Conservation (phyloP, 1,284 basidiomycete species). For the Rhizoctonia solani region DNA sequence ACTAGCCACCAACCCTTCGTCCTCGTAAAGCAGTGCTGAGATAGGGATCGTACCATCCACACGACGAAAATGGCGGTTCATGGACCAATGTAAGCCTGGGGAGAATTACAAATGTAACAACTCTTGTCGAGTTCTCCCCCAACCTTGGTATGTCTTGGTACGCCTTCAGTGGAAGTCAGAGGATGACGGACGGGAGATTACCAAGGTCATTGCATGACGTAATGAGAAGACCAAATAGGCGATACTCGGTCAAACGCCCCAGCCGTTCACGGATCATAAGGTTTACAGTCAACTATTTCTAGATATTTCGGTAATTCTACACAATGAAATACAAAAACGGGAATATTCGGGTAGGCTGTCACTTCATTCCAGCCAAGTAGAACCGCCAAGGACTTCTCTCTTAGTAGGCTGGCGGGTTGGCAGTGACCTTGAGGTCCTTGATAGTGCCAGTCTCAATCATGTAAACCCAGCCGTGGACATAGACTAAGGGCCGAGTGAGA, state of each 20-base stretch:
- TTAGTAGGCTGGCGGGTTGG: conserved; percentile 33
- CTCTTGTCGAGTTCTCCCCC: too few relatives aligned
- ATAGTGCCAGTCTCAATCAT: conserved; percentile 71
- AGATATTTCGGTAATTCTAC: not conserved
- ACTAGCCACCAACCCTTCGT: conserved; percentile 72
- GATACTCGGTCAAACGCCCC: not conserved
- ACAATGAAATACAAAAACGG: not conserved
- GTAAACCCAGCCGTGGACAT: conserved; percentile 86
- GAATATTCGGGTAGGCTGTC: not conserved
- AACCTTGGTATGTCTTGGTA: not conserved
- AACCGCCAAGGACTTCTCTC: not conserved
- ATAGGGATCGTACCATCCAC: conserved; percentile 77
- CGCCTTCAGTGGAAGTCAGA: not conserved
- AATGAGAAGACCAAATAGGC: not conserved
- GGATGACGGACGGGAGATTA: not conserved
- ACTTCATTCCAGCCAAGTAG: not conserved
- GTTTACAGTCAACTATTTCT: not conserved
- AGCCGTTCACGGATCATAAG: not conserved
- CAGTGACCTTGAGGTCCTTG: conserved; percentile 58
- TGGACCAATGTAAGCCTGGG: not conserved
- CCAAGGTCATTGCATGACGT: not conserved
- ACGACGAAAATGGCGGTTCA: conserved; percentile 36
- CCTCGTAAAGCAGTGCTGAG: conserved; percentile 70
- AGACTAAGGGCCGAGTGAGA: conserved; percentile 49
- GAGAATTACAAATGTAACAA: not conserved